These are phyloP conservation scores for Coemansia sp. DNA, from an alignment of 192 early-diverging fungal species.

Conservation along the genomic window DNA sequence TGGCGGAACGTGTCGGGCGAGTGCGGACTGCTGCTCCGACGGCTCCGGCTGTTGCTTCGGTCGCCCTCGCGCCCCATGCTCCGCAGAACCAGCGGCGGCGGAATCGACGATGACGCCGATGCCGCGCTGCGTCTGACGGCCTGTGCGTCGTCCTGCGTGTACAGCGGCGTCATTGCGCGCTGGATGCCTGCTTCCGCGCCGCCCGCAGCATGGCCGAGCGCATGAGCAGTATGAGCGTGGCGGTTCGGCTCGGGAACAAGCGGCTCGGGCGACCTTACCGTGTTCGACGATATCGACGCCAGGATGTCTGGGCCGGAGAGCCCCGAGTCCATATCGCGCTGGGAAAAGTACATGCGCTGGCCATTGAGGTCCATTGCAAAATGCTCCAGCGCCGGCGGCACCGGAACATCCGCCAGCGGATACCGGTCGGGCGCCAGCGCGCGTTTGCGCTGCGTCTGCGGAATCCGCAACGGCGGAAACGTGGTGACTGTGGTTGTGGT, in stretches of 20 bases:
- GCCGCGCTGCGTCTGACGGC: neutral
- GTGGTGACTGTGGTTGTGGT: conserved; percentile 82
- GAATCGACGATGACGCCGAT: neutral
- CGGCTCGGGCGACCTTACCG: neutral
- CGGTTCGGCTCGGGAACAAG: neutral
- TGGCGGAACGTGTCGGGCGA: conserved; percentile 14
- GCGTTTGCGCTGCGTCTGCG: conserved; percentile 57
- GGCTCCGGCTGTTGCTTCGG: conserved; percentile 14
- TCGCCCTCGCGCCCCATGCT: neutral
- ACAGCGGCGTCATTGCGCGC: conserved; percentile 51
- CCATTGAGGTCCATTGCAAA: conserved; percentile 82
- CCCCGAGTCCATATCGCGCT: conserved; percentile 45
- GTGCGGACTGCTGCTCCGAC: conserved; percentile 46
- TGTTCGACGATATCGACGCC: conserved; percentile 25
- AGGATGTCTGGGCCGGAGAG: conserved; percentile 22
- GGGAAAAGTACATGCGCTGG: conserved; percentile 67
- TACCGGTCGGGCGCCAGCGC: conserved; percentile 64
- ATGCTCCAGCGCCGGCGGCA: conserved; percentile 75
- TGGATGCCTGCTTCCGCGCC: conserved; percentile 11
- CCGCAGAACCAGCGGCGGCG: neutral
- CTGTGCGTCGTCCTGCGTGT: conserved; percentile 43
- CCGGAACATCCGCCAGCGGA: conserved; percentile 71
- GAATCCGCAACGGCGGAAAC: conserved; percentile 72
- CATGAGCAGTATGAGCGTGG: too few relatives aligned
- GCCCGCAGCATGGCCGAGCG: conserved; percentile 1